Percentiles rank a stretch among this genome's conserved stretches.
Evolutionary conservation across 2,329 filamentous ascomycete genomes (phyloP).

Genomic region (Colletotrichum eleusines): DNA sequence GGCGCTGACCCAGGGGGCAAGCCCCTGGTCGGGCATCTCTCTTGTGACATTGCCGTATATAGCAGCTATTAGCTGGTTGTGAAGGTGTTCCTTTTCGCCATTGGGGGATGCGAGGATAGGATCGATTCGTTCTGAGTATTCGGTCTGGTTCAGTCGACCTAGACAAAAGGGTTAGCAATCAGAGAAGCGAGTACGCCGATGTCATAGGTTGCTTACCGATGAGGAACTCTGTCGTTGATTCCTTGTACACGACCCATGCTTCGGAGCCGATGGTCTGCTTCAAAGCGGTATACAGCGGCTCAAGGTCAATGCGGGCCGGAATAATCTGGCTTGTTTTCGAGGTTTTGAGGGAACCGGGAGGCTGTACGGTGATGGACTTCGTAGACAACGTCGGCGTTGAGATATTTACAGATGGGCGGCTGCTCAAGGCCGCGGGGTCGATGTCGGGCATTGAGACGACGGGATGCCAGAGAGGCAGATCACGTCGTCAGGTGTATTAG

Average conservation of each 20-base stretch:
- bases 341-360: conserved; percentile 62
- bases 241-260: conserved; percentile 75
- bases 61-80: conserved; percentile 76
- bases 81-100: conserved; percentile 72
- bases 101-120: conserved; percentile 68
- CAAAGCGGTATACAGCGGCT: conserved; percentile 72
- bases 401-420: conserved; percentile 69
- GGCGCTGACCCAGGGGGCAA: conserved; percentile 78
- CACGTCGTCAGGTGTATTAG: conserved; percentile 40
- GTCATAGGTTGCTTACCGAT: conserved; percentile 60
- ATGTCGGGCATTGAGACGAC: conserved; percentile 72
- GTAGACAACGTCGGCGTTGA: conserved; percentile 69
- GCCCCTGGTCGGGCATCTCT: conserved; percentile 75
- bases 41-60: conserved; percentile 78
- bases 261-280: conserved; percentile 70
- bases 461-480: conserved; percentile 36
- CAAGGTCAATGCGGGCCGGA: conserved; percentile 75
- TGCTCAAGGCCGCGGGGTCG: conserved; percentile 77
- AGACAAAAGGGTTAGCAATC: conserved; percentile 11
- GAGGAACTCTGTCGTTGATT: conserved; percentile 71
- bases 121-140: conserved; percentile 71
- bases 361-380: conserved; percentile 68
- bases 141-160: conserved; percentile 74
- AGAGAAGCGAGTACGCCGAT: conserved; percentile 5
- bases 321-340: conserved; percentile 73